Percentiles rank a stretch among this genome's conserved stretches.
Evolutionary conservation across 345 rosid genomes (phyloP).

Genomic region (Populus alba): DNA sequence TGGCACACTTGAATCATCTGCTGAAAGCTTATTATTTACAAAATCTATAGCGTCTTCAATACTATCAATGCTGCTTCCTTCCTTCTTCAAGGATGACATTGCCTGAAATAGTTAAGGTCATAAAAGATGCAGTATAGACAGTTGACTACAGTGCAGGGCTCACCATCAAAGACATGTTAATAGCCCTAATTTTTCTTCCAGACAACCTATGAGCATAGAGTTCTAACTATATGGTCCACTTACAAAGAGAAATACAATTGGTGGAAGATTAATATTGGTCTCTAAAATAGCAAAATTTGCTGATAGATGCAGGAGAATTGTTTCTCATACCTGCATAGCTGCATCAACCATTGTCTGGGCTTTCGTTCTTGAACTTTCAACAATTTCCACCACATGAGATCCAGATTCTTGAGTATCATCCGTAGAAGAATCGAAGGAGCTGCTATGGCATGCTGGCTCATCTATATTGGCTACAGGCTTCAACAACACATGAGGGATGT

Average conservation of each 20-base stretch:
- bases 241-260: background rate
- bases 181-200: background rate
- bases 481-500: conserved; percentile 31
- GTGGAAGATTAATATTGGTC: background rate
- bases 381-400: conserved; percentile 63
- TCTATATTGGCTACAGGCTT: conserved; percentile 30
- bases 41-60: conserved; percentile 65
- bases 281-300: background rate
- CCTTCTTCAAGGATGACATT: conserved; percentile 41
- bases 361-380: conserved; percentile 58
- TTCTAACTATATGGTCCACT: background rate
- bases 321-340: conserved; percentile 55
- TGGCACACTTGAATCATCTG: conserved; percentile 28
- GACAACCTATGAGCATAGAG: background rate
- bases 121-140: background rate
- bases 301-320: background rate
- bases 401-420: conserved; percentile 53
- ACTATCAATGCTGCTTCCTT: conserved; percentile 36
- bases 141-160: background rate
- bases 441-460: conserved; percentile 42
- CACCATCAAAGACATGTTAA: background rate
- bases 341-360: conserved; percentile 70
- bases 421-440: conserved; percentile 36
- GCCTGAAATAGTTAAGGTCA: conserved; percentile 46
- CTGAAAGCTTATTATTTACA: conserved; percentile 53